These are phyloP conservation scores for Starmerella sirachaensis DNA, from an alignment of 805 yeast species.

Conservation along the genomic window DNA sequence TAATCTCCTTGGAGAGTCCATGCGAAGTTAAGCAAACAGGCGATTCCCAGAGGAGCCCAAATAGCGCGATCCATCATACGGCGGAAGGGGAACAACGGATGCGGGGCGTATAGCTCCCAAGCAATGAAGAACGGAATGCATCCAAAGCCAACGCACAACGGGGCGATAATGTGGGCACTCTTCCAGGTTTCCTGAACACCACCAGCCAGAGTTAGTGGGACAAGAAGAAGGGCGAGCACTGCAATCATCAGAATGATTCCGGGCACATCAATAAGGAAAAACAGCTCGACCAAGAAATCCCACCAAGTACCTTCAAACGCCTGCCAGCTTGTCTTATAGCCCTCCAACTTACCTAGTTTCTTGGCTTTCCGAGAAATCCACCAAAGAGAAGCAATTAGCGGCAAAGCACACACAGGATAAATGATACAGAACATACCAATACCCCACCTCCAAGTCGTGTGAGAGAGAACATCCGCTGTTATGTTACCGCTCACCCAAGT, in stretches of 20 bases:
- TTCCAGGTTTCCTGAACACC: conserved; percentile 47
- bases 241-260: conserved; percentile 48
- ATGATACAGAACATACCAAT: conserved; percentile 73
- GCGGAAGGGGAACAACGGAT: conserved; percentile 52
- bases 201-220: conserved; percentile 68
- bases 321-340: conserved; percentile 33
- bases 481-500: conserved; percentile 67
- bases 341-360: conserved; percentile 38
- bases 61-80: conserved; percentile 58
- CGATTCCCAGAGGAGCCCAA: conserved; percentile 56
- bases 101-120: conserved; percentile 49
- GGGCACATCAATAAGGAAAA: conserved; percentile 54
- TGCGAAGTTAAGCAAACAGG: conserved; percentile 46
- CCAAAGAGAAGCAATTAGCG: conserved; percentile 40
- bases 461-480: conserved; percentile 21
- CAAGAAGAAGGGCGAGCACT: conserved; percentile 51
- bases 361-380: conserved; percentile 48
- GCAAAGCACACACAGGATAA: conserved; percentile 54
- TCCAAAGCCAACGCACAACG: conserved; percentile 54
- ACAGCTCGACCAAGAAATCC: conserved; percentile 24
- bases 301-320: conserved; percentile 28
- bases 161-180: conserved; percentile 51
- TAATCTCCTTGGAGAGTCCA: conserved; percentile 62
- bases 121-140: conserved; percentile 45
- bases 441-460: conserved; percentile 39